A percentile compares a stretch with the other conserved stretches of the same genome.
These are phyloP conservation scores for Chloranthus sessilifolius DNA, from an alignment of 164 flowering plant species.

Conservation along the genomic window DNA sequence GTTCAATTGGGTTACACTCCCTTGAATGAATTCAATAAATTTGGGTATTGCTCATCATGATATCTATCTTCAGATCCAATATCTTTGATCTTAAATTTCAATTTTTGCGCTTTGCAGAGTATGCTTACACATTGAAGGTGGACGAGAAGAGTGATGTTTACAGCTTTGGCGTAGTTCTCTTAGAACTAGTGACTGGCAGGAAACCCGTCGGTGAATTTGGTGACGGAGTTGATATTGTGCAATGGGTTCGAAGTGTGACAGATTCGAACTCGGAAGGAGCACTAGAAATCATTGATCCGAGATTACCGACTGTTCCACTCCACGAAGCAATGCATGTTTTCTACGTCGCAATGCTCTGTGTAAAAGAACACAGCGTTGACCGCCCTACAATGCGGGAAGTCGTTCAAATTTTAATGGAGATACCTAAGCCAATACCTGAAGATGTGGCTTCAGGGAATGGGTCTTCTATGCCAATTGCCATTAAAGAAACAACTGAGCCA, in stretches of 20 bases:
- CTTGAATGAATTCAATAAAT: too few relatives aligned
- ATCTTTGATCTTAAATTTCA: too few relatives aligned
- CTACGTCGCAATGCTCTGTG: constrained; percentile 91
- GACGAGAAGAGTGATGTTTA: constrained; percentile 98
- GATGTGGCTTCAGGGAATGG: constrained; percentile 30
- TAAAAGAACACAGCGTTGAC: constrained; percentile 84
- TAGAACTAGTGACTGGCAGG: constrained; percentile 75
- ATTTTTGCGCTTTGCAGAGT: constrained; percentile 75
- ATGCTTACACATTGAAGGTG: constrained; percentile 90
- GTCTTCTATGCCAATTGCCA: constrained; percentile 19
- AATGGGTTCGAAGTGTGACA: constrained; percentile 85
- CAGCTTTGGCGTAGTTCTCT: constrained; percentile 90
- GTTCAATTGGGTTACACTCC: too few relatives aligned
- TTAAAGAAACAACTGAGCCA: constrained; percentile 28
- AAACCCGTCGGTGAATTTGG: constrained; percentile 97
- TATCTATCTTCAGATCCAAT: too few relatives aligned
- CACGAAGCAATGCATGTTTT: constrained; percentile 88
- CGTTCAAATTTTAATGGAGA: constrained; percentile 76
- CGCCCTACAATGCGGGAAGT: constrained; percentile 96
- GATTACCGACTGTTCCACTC: constrained; percentile 68
- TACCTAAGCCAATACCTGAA: constrained; percentile 46
- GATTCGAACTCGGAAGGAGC: constrained; percentile 77
- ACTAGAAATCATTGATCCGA: constrained; percentile 59
- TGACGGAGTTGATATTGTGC: constrained; percentile 97
- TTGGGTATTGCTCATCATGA: too few relatives aligned